A percentile compares a stretch with the other conserved stretches of the same genome.
These are phyloP conservation scores for Cicer chorassanicum DNA, from an alignment of 306 rosid genomes.

Conservation along the genomic window DNA sequence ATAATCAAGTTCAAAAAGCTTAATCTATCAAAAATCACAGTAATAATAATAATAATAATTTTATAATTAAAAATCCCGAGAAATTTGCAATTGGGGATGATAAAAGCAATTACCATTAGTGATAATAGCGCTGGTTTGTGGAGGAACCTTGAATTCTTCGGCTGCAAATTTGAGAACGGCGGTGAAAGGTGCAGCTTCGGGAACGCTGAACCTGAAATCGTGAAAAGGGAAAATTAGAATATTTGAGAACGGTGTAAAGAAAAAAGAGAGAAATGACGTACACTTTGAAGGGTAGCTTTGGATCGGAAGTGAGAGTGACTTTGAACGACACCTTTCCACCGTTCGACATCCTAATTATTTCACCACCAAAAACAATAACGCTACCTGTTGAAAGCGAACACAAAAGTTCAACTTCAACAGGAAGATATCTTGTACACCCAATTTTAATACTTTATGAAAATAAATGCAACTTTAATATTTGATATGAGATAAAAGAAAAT, in stretches of 20 bases:
- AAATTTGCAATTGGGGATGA: no score
- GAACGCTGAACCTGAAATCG: slow-evolving; percentile 83
- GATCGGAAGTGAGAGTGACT: slow-evolving; percentile 98
- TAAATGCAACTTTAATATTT: no score
- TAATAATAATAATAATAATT: background rate
- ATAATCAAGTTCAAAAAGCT: background rate
- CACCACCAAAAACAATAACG: background rate
- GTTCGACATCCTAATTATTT: slow-evolving; percentile 56
- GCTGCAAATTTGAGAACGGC: slow-evolving; percentile 98
- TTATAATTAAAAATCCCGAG: no score
- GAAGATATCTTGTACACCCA: no score
- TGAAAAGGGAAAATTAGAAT: slow-evolving; percentile 27
- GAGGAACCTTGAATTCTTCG: slow-evolving; percentile 98
- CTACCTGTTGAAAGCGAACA: no score
- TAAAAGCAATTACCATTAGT: slow-evolving; percentile 69
- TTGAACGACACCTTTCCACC: slow-evolving; percentile 94
- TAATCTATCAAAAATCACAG: background rate
- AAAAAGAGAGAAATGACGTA: slow-evolving; percentile 28
- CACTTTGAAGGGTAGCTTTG: slow-evolving; percentile 98
- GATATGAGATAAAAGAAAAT: no score
- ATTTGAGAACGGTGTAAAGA: background rate
- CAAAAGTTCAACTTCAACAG: no score
- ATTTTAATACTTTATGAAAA: no score
- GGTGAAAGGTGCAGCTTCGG: slow-evolving; percentile 97
- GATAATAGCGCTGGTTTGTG: slow-evolving; percentile 97